Evolutionary conservation across 768 basidiomycete species (phyloP).

Genomic region (Tulasnella sp.): DNA sequence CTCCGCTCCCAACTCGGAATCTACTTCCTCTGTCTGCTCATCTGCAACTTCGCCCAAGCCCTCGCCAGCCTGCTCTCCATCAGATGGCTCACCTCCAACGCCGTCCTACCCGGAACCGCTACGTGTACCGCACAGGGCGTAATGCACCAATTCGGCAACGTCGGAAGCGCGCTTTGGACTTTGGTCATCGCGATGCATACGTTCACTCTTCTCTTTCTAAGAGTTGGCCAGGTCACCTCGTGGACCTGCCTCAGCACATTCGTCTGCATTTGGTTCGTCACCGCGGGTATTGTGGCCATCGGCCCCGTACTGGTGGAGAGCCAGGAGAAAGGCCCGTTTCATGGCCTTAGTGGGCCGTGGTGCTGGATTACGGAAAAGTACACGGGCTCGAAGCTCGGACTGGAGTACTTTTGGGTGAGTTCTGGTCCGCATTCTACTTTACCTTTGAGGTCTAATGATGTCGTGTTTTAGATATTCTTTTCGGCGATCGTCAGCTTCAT

Average conservation of each 20-base stretch:
- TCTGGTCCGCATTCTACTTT: background rate
- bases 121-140: background rate
- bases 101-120: background rate
- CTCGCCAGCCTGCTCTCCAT: background rate
- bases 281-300: background rate
- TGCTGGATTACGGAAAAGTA: slow-evolving; percentile 15
- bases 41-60: slow-evolving; percentile 4
- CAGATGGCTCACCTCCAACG: background rate
- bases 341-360: slow-evolving; percentile 2
- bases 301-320: slow-evolving; percentile 6
- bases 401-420: slow-evolving; percentile 14
- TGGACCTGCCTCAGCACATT: background rate
- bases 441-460: background rate
- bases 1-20: background rate
- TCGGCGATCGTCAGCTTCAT: slow-evolving; percentile 4
- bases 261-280: background rate
- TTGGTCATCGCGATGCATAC: slow-evolving; percentile 10
- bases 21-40: slow-evolving; percentile 4
- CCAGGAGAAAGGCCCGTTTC: slow-evolving; percentile 2
- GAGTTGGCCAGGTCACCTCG: background rate
- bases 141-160: slow-evolving; percentile 10
- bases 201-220: slow-evolving; percentile 9
- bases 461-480: slow-evolving; percentile 3
- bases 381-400: background rate
- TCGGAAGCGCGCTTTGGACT: slow-evolving; percentile 9